Conservation (phyloP, 805 yeast genomes). For the Candida railenensis region DNA sequence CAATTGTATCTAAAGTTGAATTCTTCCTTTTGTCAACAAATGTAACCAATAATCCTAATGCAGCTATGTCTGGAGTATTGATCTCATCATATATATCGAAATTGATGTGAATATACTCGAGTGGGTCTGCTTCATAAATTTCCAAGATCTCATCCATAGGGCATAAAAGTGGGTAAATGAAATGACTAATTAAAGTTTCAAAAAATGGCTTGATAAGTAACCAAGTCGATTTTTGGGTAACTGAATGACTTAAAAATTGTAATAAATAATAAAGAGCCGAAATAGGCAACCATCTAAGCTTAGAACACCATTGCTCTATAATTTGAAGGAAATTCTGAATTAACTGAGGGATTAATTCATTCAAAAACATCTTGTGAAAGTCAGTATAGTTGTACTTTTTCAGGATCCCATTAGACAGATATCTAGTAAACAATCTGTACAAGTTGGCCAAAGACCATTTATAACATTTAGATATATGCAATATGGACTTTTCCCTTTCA, state of each 20-base stretch:
- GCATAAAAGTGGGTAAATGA: slow-evolving; percentile 74
- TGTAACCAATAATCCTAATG: slow-evolving; percentile 68
- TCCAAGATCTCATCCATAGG: slow-evolving; percentile 69
- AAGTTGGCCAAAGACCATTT: slow-evolving; percentile 87
- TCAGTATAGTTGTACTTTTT: slow-evolving; percentile 55
- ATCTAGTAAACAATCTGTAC: slow-evolving; percentile 67
- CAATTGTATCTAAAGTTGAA: slow-evolving; percentile 56
- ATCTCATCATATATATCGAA: slow-evolving; percentile 56
- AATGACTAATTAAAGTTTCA: slow-evolving; percentile 62
- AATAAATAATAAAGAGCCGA: slow-evolving; percentile 62
- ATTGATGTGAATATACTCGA: slow-evolving; percentile 76
- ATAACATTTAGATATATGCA: slow-evolving; percentile 63
- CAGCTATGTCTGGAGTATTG: slow-evolving; percentile 75
- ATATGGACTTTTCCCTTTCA: slow-evolving; percentile 48
- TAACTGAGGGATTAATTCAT: slow-evolving; percentile 71
- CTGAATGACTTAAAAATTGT: slow-evolving; percentile 55
- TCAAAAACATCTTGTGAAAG: slow-evolving; percentile 55
- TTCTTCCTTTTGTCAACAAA: slow-evolving; percentile 68
- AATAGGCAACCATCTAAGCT: slow-evolving; percentile 66
- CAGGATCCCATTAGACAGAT: slow-evolving; percentile 51
- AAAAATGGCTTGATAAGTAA: slow-evolving; percentile 61
- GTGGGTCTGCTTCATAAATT: slow-evolving; percentile 81
- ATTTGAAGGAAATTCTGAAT: slow-evolving; percentile 61
- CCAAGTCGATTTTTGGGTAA: slow-evolving; percentile 61
- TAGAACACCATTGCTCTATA: slow-evolving; percentile 71